phyloP scores from a whole-genome alignment of 257 asterid species.

The Cruciata laevipes region DNA sequence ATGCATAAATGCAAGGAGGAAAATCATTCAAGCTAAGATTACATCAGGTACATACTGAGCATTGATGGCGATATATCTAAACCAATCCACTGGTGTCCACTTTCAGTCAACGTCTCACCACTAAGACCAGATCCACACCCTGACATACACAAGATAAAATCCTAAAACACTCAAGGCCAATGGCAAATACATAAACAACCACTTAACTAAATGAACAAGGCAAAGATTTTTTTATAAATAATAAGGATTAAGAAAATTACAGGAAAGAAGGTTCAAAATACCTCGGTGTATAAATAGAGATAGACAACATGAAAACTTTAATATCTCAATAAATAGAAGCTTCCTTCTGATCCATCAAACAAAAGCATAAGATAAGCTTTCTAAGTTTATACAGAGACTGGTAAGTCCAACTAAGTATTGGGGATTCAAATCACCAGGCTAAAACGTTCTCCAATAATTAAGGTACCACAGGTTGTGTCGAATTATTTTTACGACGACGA shows the following conservation, averaged over 20 bases:
- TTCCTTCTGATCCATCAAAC: neutral
- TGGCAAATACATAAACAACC: neutral
- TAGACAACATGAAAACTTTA: neutral
- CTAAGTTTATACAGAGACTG: neutral
- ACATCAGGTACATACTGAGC: conserved; percentile 45
- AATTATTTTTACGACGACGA: neutral
- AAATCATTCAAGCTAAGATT: neutral
- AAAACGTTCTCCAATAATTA: neutral
- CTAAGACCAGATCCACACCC: conserved; percentile 99
- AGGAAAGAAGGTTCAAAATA: neutral
- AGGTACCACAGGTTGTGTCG: neutral
- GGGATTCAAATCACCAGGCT: neutral
- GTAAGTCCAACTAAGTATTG: neutral
- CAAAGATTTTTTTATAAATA: neutral
- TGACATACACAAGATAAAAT: conserved; percentile 18
- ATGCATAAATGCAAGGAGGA: conserved; percentile 9
- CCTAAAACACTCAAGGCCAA: neutral
- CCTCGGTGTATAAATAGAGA: neutral
- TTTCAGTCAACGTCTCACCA: conserved; percentile 81
- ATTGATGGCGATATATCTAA: conserved; percentile 84
- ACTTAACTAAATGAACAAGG: neutral
- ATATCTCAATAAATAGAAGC: neutral
- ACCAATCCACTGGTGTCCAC: conserved; percentile 95
- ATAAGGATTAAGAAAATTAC: neutral
- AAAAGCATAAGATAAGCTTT: neutral